Conservation (phyloP, 2,329 filamentous ascomycete genomes). For the Sclerotiophoma versabilis region DNA sequence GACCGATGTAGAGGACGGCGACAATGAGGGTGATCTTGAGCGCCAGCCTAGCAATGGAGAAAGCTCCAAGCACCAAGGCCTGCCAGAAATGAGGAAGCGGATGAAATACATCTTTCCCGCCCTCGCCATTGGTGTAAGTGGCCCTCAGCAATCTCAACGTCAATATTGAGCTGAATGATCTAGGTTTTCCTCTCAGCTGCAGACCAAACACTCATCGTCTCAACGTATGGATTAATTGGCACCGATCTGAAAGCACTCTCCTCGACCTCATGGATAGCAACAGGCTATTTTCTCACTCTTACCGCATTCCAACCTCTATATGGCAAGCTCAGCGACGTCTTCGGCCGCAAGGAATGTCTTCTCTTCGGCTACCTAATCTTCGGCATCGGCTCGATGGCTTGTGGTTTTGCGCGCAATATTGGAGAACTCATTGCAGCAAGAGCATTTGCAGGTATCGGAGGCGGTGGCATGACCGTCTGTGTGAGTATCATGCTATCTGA, state of each 20-base stretch:
- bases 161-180: not conserved
- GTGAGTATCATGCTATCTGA: conserved; percentile 75
- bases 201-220: conserved; percentile 81
- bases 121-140: conserved; percentile 66
- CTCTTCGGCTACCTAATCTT: conserved; percentile 71
- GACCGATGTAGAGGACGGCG: conserved; percentile 14
- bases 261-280: conserved; percentile 76
- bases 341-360: conserved; percentile 71
- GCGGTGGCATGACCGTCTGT: conserved; percentile 75
- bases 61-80: conserved; percentile 51
- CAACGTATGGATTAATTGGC: conserved; percentile 80
- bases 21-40: conserved; percentile 45
- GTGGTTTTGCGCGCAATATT: conserved; percentile 70
- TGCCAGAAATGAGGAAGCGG: conserved; percentile 58
- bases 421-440: conserved; percentile 70
- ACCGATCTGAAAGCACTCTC: conserved; percentile 77
- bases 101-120: conserved; percentile 68
- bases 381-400: conserved; percentile 68
- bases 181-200: conserved; percentile 73
- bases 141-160: not conserved
- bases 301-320: conserved; percentile 79
- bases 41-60: conserved; percentile 43
- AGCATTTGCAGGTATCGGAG: conserved; percentile 69
- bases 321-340: conserved; percentile 74
- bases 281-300: conserved; percentile 73